Evolutionary conservation across 1,284 basidiomycete genomes (phyloP), one percentile per base, ranked within the genome.

Genomic region (Gymnopus androsaceus): DNA sequence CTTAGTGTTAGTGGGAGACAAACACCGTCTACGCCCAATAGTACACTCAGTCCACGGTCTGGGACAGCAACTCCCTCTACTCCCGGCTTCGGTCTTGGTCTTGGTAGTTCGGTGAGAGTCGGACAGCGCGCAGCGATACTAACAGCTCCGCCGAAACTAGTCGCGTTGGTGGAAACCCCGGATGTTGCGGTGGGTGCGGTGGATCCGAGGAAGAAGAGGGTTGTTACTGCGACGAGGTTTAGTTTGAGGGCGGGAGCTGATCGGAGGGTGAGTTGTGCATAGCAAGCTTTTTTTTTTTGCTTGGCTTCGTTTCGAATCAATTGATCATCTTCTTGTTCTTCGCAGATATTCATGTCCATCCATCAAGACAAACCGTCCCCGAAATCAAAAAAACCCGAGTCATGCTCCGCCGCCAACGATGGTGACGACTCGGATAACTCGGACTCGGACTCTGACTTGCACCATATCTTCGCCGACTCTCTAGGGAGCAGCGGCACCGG

Each of bases 201-300:
- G 8, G 90, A 92, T 69, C 84, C 89, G 11, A 75, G 79, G 69
- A 92, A 92, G 78, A 77, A 88, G 61, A 75, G 92, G 41, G 90
- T 94, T 2, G 87, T 92, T 14, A 92, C 91, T 53, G 88, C 91
- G 7, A 94, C 92, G 31, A 76, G 92, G 58, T 94, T 94, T 71
- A 92, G 89, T 67, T 87, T 88, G 15, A 76, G 92, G 49, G 76
- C 80, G 4, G 92, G 92, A 7, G 91, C 91, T 23, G 88, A 90
- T 71, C 76, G 90, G 37, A 78, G 87, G 73, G 89, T 91, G 56
- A 59, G 85, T 51, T n/a, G 48, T 17, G 25, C 52, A 8, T 54
- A 31, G 25, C 2, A 6, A 15, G 36, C 36, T 15, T 11, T 38
- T 38, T 6, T 19, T 19, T 21, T 4, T 21, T 19, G 38, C 19